Evolutionary conservation across 2,329 filamentous ascomycete genomes (phyloP), one percentile per base, ranked within the genome.

Genomic region (Ceratocystis huliohia): DNA sequence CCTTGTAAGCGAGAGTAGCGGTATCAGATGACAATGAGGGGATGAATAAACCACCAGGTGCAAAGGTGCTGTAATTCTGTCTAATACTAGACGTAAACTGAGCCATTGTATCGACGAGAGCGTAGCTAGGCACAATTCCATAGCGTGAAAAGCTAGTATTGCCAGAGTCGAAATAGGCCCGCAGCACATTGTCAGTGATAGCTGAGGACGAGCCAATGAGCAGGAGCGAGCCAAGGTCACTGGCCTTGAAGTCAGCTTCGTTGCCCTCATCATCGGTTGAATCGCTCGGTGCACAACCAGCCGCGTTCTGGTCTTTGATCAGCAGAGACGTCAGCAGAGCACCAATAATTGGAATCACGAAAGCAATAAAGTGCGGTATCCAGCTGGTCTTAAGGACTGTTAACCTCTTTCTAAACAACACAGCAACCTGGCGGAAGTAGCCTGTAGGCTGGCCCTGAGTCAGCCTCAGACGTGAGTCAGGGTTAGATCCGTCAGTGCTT

Each of bases 241-340:
- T 70, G 61, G 77, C 76, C 8, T 74, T 76, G 22, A 81, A 67
- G 66, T 66, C 61, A 2, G 66, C 25, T 20, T 70, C 77, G 70
- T 72, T 76, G 69, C 76, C 69, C 0, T 74, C 75, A 5, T 64
- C 30, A 5, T 45, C 59, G 20, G n/a, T 22, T 4, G 71, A 70
- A 5, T 72, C 72, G 45, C 77, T 78, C 0, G 80, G 80, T 0
- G 81, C 71, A 61, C 67, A 68, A 8, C 44, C 41, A 61, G 46
- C 50, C 44, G 67, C 70, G 1, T 33, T 25, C 70, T 85, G 85
- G 61, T 77, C 75, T 56, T 82, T 80, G 6, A 96, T 77, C 71
- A 93, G 92, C 1, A 95, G 79, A 2, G 87, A 89, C 0, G 91
- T 89, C 17, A 96, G 77, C 0, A 87, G 90, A 20, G 90, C 88